Percentiles rank a stretch among this genome's conserved stretches.
These are phyloP conservation scores for Zygoascus biomembranicola DNA, from an alignment of 805 yeast species.

Conservation along the genomic window DNA sequence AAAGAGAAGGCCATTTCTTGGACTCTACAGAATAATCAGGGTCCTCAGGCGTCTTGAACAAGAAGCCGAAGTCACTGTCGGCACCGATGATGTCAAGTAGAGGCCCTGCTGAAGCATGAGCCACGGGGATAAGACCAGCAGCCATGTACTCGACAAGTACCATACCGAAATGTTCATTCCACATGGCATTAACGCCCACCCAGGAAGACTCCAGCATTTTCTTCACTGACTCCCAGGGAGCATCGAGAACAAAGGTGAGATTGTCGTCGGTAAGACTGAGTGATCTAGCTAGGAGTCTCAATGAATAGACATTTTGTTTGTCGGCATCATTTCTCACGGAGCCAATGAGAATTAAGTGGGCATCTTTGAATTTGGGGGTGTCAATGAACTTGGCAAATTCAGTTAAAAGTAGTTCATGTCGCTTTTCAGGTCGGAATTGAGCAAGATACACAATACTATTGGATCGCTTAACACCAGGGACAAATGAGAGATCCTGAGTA, in stretches of 20 bases:
- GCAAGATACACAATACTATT: constrained; percentile 55
- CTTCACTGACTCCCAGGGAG: constrained; percentile 57
- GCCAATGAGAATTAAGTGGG: constrained; percentile 70
- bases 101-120: constrained; percentile 96
- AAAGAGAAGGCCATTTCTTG: constrained; percentile 38
- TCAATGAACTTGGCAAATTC: constrained; percentile 53
- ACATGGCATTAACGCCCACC: constrained; percentile 91
- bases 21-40: constrained; percentile 46
- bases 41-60: constrained; percentile 62
- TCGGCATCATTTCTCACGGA: constrained; percentile 71
- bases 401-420: constrained; percentile 63
- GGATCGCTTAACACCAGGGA: constrained; percentile 18
- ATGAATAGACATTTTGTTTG: constrained; percentile 43
- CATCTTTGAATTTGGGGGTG: constrained; percentile 22
- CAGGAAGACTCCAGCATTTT: constrained; percentile 46
- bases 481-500: constrained; percentile 42
- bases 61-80: constrained; percentile 58
- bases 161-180: constrained; percentile 99
- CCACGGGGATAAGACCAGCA: constrained; percentile 78
- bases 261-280: constrained; percentile 36
- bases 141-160: constrained; percentile 91
- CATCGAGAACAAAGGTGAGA: constrained; percentile 58
- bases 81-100: constrained; percentile 68
- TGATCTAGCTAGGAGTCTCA: constrained; percentile 39
- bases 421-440: constrained; percentile 91